Evolutionary conservation across 345 rosid species (phyloP), one percentile per base, ranked within the genome.

Genomic region (Reutealis trisperma): DNA sequence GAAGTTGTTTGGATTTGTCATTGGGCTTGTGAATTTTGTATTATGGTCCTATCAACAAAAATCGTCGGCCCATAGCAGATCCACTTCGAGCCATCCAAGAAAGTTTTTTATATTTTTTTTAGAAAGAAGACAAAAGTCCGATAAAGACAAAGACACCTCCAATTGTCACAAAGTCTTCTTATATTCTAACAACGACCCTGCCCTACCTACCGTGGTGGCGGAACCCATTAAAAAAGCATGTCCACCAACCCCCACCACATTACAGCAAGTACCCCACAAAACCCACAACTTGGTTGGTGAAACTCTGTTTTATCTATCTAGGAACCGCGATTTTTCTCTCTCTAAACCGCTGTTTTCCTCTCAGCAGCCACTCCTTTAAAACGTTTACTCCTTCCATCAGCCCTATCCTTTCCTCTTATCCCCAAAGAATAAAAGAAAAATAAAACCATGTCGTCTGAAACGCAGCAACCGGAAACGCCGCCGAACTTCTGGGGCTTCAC

Each of bases 401-500:
- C 37, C 22, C 73, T 14, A 41, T 66, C 15, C 25, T 66, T 42
- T 66, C 8, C 16, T 19, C 42, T 22, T 44, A 21, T 0, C 51
- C 9, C 22, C 41, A 37, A 37, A 37, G 5, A 34, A 34, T 1
- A 4, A 37, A 37, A 37, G 6, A 37, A 16, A 6, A 54, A 19
- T 30, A 5, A 8, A 59, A 69, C 52, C 52, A 77, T 77, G 74
- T 6, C 59, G 45, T 22, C 45, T 63, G 75, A 73, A 44, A 71
- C 72, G 63, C 47, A 10, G 75, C 79, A 77, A 34, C 74, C 65
- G 66, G 72, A 78, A 71, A 51, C 83, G 81, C 84, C 87, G 3
- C 84, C 85, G 18, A 89, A 96, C 75, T 93, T 89, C 90, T 96
- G 98, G 97, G 99, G 98, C 15, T 18, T 82, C 85, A 86, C 80